phyloP scores from a whole-genome alignment of 768 basidiomycete genomes.

The Lentinula edodes region DNA sequence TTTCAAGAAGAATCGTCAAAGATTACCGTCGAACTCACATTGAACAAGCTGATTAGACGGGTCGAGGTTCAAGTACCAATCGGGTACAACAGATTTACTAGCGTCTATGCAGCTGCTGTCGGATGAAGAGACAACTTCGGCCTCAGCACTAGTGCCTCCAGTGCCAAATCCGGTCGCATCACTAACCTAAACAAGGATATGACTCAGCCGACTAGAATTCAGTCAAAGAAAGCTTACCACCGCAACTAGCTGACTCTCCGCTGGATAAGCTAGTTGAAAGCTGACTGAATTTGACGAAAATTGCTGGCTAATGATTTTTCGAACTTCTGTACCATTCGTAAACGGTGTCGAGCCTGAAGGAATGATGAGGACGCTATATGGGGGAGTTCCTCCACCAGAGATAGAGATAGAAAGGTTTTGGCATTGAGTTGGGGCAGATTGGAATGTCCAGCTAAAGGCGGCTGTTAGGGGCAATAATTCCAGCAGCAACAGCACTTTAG shows the following conservation, averaged over 20 bases:
- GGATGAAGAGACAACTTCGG: slow-evolving; percentile 43
- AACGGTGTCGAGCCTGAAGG: slow-evolving; percentile 64
- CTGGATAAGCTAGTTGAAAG: slow-evolving; percentile 62
- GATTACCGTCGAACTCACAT: slow-evolving; percentile 27
- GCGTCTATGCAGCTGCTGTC: slow-evolving; percentile 60
- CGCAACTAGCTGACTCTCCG: slow-evolving; percentile 67
- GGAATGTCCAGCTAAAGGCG: slow-evolving; percentile 44
- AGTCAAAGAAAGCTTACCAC: slow-evolving; percentile 48
- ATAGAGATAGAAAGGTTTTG: slow-evolving; percentile 54
- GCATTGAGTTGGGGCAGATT: slow-evolving; percentile 57
- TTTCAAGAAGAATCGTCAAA: neutral
- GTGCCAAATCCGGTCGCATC: slow-evolving; percentile 58
- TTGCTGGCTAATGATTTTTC: slow-evolving; percentile 49
- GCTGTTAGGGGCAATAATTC: slow-evolving; percentile 18
- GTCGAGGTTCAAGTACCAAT: slow-evolving; percentile 55
- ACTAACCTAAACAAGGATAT: slow-evolving; percentile 39
- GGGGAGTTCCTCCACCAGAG: slow-evolving; percentile 53
- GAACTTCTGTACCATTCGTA: slow-evolving; percentile 55
- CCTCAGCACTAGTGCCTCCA: slow-evolving; percentile 70
- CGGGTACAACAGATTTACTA: slow-evolving; percentile 37
- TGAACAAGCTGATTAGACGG: slow-evolving; percentile 63
- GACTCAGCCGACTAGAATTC: neutral
- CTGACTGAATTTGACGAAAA: slow-evolving; percentile 40
- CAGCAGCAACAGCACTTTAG: neutral
- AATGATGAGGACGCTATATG: slow-evolving; percentile 62